These are phyloP conservation scores for Glycine latifolia DNA, from an alignment of 306 rosid genomes.

Conservation along the genomic window DNA sequence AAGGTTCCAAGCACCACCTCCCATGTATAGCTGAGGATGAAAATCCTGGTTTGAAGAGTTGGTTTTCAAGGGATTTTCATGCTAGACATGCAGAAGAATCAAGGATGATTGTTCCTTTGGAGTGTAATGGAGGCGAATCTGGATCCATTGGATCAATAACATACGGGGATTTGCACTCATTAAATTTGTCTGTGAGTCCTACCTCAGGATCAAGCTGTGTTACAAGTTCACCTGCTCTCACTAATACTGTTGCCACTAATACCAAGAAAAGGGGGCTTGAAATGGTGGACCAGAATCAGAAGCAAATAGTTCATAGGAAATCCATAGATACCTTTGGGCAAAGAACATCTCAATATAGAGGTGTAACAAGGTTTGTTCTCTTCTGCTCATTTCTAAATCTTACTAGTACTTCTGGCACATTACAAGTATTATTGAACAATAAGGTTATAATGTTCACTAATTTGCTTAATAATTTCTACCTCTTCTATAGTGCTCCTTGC, in stretches of 20 bases:
- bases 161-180: conserved; percentile 65
- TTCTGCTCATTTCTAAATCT: background rate
- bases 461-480: conserved; percentile 7
- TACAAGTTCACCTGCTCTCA: conserved; percentile 54
- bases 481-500: background rate
- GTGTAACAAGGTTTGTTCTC: conserved; percentile 74
- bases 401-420: conserved; percentile 6
- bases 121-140: conserved; percentile 62
- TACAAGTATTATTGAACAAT: background rate
- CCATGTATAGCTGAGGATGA: conserved; percentile 51
- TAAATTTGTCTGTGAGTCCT: conserved; percentile 75
- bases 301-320: conserved; percentile 73
- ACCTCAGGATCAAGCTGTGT: conserved; percentile 76
- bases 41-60: conserved; percentile 54
- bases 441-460: background rate
- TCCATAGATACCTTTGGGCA: conserved; percentile 84
- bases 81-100: conserved; percentile 45
- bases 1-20: conserved; percentile 53
- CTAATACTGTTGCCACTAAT: conserved; percentile 54
- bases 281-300: conserved; percentile 56
- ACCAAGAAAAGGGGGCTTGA: conserved; percentile 72
- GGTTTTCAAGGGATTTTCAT: conserved; percentile 55
- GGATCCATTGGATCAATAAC: conserved; percentile 55
- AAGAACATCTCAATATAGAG: conserved; percentile 85
- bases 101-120: conserved; percentile 51